phyloP scores from a whole-genome alignment of 306 rosid genomes.

The Cucumis melo region DNA sequence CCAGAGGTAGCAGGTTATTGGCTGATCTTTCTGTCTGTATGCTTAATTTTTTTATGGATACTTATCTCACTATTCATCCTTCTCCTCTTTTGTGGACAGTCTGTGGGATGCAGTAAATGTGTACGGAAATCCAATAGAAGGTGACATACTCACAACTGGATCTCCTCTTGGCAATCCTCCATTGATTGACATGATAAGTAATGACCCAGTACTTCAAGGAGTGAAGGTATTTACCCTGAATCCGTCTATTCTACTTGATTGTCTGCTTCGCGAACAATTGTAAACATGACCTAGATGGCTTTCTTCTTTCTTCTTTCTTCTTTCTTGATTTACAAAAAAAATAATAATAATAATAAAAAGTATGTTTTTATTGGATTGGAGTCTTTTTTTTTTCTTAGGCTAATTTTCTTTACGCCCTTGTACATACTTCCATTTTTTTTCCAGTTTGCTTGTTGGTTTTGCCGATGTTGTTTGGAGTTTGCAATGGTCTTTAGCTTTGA shows the following conservation, averaged over 20 bases:
- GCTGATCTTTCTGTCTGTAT: conserved; percentile 11
- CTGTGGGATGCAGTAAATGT: conserved; percentile 72
- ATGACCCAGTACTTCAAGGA: conserved; percentile 71
- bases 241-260: conserved; percentile 5
- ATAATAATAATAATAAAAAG: too few species aligned
- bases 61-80: conserved; percentile 16
- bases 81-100: conserved; percentile 34
- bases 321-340: too few species aligned
- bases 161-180: conserved; percentile 84
- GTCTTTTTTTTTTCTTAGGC: too few species aligned
- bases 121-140: conserved; percentile 59
- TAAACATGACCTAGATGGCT: not conserved
- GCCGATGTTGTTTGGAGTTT: too few species aligned
- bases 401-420: too few species aligned
- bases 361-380: too few species aligned
- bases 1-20: conserved; percentile 82
- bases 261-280: not conserved
- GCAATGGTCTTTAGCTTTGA: too few species aligned
- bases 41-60: conserved; percentile 8
- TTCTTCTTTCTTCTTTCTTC: not conserved
- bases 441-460: too few species aligned
- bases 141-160: conserved; percentile 59
- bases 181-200: conserved; percentile 79
- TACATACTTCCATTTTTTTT: too few species aligned
- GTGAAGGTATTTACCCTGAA: conserved; percentile 56